A percentile compares a stretch with the other conserved stretches of the same genome.
Conservation (phyloP, 2,329 filamentous ascomycete genomes). For the Clathrospora elynae region DNA sequence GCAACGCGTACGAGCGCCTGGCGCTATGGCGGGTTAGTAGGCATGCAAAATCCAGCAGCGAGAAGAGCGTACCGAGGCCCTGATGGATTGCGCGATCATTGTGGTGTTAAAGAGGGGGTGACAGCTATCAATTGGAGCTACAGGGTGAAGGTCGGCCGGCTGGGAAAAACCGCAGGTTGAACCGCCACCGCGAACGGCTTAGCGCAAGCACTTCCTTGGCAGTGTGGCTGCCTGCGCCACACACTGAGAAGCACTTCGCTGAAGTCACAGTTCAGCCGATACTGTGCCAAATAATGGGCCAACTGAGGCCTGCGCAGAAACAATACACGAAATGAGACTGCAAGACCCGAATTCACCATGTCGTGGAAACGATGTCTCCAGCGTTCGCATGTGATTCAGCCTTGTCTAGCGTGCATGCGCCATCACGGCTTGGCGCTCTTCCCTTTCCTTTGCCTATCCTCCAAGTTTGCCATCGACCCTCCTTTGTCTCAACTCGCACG, state of each 20-base stretch:
- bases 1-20: slow-evolving; percentile 65
- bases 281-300: no score
- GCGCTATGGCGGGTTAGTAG: slow-evolving; percentile 55
- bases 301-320: no score
- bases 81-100: slow-evolving; percentile 67
- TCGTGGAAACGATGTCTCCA: no score
- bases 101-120: slow-evolving; percentile 37
- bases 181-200: slow-evolving; percentile 25
- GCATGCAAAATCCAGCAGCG: slow-evolving; percentile 9
- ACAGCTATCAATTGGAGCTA: slow-evolving; percentile 43
- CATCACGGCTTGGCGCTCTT: no score
- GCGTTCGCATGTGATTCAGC: no score
- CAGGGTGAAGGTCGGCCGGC: slow-evolving; percentile 30
- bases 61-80: slow-evolving; percentile 60
- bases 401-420: no score
- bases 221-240: slow-evolving; percentile 10
- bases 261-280: no score
- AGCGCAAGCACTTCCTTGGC: slow-evolving; percentile 18
- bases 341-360: no score
- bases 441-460: not conserved
- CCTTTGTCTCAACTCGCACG: slow-evolving; percentile 6
- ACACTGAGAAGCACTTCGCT: not conserved
- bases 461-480: no score
- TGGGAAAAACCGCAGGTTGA: slow-evolving; percentile 30
- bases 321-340: no score